These are phyloP conservation scores for Botrytis medusae DNA, from an alignment of 2,329 filamentous ascomycete genomes.

Conservation along the genomic window DNA sequence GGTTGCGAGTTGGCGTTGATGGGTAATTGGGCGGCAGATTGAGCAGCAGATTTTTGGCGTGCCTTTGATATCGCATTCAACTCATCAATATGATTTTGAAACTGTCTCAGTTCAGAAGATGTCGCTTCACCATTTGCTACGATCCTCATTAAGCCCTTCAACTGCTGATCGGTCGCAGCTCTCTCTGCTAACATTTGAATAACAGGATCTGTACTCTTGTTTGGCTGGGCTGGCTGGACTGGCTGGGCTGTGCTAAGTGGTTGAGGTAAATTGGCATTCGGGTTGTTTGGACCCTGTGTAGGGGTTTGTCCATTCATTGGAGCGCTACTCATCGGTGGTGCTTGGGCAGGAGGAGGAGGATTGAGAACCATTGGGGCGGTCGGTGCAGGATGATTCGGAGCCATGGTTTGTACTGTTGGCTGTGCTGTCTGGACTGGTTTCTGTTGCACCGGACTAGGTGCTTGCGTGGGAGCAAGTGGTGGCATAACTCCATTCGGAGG, in stretches of 20 bases:
- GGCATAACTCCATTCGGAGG: slow-evolving; percentile 64
- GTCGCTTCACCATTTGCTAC: slow-evolving; percentile 75
- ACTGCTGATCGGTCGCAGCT: slow-evolving; percentile 66
- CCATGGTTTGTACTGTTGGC: slow-evolving; percentile 15
- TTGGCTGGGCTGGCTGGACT: slow-evolving; percentile 26
- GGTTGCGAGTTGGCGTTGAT: slow-evolving; percentile 31
- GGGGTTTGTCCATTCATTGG: neutral
- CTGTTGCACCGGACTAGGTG: slow-evolving; percentile 38
- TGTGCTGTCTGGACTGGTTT: slow-evolving; percentile 37
- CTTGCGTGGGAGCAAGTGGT: slow-evolving; percentile 48
- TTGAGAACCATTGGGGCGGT: neutral
- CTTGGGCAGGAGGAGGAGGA: neutral
- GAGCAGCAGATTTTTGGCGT: slow-evolving; percentile 52
- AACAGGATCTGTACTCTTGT: slow-evolving; percentile 65
- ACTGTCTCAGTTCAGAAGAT: slow-evolving; percentile 68
- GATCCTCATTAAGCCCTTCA: slow-evolving; percentile 79
- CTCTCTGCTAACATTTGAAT: slow-evolving; percentile 76
- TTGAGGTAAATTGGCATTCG: slow-evolving; percentile 16
- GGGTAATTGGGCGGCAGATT: slow-evolving; percentile 48
- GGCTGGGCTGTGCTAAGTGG: slow-evolving; percentile 18
- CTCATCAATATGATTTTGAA: slow-evolving; percentile 79
- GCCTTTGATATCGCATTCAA: slow-evolving; percentile 65
- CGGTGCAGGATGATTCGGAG: slow-evolving; percentile 27
- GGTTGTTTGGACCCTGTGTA: neutral
- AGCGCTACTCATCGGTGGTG: neutral